These are phyloP conservation scores for Bretschneidera sinensis DNA, from an alignment of 345 rosid species.

Conservation along the genomic window DNA sequence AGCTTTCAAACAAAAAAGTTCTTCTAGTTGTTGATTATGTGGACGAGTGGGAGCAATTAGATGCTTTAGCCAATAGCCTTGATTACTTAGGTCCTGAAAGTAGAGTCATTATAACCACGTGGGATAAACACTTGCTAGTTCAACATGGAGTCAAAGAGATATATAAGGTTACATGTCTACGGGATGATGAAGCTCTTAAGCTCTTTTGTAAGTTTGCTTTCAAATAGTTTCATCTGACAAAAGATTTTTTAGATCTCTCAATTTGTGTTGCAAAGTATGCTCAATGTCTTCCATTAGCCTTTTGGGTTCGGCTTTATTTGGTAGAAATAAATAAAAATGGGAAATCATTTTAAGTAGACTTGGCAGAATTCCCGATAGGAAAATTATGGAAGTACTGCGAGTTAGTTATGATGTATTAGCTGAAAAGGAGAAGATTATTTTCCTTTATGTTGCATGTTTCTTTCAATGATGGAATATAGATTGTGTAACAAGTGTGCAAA, in stretches of 20 bases:
- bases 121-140: neutral
- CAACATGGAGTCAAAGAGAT: too few species aligned
- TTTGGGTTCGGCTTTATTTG: neutral
- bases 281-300: slow-evolving; percentile 6
- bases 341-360: neutral
- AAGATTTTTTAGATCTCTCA: neutral
- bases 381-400: too few species aligned
- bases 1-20: neutral
- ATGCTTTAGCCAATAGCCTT: neutral
- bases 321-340: neutral
- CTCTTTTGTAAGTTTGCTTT: slow-evolving; percentile 13
- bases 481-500: too few species aligned
- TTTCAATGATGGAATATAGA: too few species aligned
- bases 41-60: neutral
- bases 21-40: slow-evolving; percentile 20
- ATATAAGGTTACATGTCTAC: slow-evolving; percentile 9
- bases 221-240: neutral
- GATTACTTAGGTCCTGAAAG: slow-evolving; percentile 5
- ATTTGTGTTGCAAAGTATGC: neutral
- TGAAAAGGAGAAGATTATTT: too few species aligned
- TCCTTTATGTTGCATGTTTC: too few species aligned
- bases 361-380: too few species aligned
- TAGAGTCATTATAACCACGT: neutral
- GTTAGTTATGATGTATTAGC: too few species aligned
- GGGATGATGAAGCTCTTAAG: neutral